Evolutionary conservation across 2,329 filamentous ascomycete species (phyloP).

Genomic region (Byssochlamys sp.): DNA sequence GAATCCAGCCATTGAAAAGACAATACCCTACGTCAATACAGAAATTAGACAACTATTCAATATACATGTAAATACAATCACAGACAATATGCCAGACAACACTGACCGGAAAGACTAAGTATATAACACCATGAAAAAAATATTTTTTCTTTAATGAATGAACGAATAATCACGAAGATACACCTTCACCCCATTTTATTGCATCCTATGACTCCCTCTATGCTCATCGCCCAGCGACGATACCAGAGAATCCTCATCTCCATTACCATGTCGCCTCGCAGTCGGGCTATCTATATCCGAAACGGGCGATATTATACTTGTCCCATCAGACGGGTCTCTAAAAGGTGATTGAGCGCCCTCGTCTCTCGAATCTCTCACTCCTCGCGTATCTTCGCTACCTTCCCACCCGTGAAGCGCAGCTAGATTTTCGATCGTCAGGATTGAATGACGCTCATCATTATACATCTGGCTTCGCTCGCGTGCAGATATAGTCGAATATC

Average conservation of each 20-base stretch:
- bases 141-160: no score
- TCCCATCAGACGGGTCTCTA: slow-evolving; percentile 14
- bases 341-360: slow-evolving; percentile 14
- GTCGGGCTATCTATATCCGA: slow-evolving; percentile 10
- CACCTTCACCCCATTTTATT: background rate
- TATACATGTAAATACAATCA: no score
- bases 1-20: no score
- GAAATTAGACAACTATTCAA: no score
- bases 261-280: slow-evolving; percentile 7
- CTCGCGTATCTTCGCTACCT: background rate
- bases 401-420: slow-evolving; percentile 4
- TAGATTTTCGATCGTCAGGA: background rate
- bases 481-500: background rate
- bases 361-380: background rate
- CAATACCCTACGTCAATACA: no score
- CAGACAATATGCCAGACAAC: no score
- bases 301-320: slow-evolving; percentile 15
- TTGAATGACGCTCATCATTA: background rate
- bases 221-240: slow-evolving; percentile 20
- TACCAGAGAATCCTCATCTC: slow-evolving; percentile 24
- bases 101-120: no score
- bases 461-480: background rate
- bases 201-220: background rate
- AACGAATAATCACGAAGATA: background rate
- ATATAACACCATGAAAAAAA: no score